These are phyloP conservation scores for Tephrocybe sp. DNA, from an alignment of 768 basidiomycete genomes.

Conservation along the genomic window DNA sequence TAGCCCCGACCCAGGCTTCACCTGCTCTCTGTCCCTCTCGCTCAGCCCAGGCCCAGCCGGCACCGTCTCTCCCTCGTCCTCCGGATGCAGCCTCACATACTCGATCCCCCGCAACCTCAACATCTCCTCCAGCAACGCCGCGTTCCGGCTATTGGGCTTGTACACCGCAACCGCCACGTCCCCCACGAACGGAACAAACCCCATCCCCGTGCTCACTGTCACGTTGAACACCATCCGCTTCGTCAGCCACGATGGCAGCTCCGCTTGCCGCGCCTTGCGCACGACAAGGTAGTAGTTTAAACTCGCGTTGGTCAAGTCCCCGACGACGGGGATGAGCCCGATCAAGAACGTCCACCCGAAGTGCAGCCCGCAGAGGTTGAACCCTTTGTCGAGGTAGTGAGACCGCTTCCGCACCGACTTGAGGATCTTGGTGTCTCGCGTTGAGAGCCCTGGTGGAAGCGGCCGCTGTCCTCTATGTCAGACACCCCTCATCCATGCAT, in stretches of 20 bases:
- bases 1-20: conserved; percentile 58
- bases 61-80: conserved; percentile 22
- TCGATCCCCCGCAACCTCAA: conserved; percentile 77
- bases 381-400: conserved; percentile 86
- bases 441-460: conserved; percentile 73
- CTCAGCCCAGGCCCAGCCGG: conserved; percentile 13
- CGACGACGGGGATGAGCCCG: conserved; percentile 69
- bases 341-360: conserved; percentile 90
- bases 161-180: conserved; percentile 75
- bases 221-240: conserved; percentile 79
- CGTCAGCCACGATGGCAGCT: conserved; percentile 65
- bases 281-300: conserved; percentile 80
- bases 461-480: conserved; percentile 45
- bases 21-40: conserved; percentile 37
- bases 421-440: conserved; percentile 76
- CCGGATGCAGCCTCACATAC: conserved; percentile 38
- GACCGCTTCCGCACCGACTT: conserved; percentile 74
- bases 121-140: conserved; percentile 82
- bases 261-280: conserved; percentile 71
- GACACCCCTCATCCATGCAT: neutral
- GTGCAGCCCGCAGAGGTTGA: conserved; percentile 73
- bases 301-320: conserved; percentile 59
- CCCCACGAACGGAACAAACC: conserved; percentile 70
- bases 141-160: conserved; percentile 91
- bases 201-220: conserved; percentile 61